A percentile compares a stretch with the other conserved stretches of the same genome.
These are phyloP conservation scores for Eleusine coracana DNA, from an alignment of 176 grass and related monocot genomes.

Conservation along the genomic window DNA sequence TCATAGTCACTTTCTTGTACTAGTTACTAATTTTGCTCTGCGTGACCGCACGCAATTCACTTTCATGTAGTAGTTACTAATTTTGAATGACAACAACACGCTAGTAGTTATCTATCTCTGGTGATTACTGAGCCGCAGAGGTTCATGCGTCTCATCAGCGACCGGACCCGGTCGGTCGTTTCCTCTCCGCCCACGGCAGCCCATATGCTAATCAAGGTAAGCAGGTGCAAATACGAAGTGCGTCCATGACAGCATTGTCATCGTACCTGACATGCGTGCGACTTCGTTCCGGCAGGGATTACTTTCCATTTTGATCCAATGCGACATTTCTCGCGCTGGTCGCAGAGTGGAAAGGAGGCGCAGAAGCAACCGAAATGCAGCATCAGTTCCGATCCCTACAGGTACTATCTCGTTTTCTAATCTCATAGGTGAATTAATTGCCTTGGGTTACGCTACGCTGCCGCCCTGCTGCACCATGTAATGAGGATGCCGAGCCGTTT, in stretches of 20 bases:
- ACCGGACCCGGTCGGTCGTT: background rate
- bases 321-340: conserved; percentile 6
- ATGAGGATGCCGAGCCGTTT: background rate
- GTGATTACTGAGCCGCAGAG: background rate
- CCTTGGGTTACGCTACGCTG: background rate
- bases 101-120: background rate
- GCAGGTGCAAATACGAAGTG: background rate
- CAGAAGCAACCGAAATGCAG: background rate
- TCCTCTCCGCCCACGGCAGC: background rate
- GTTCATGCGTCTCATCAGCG: conserved; percentile 8
- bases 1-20: no score
- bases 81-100: background rate
- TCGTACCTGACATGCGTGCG: background rate
- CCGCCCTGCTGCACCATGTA: background rate
- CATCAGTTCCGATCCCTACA: background rate
- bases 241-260: background rate
- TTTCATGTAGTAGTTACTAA: no score
- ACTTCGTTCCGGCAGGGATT: background rate
- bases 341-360: background rate
- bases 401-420: background rate
- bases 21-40: no score
- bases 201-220: no score
- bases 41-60: no score
- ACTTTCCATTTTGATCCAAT: background rate
- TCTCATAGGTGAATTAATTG: background rate